phyloP scores from a whole-genome alignment of 768 basidiomycete species.

The Candolleomyces eurysporus region DNA sequence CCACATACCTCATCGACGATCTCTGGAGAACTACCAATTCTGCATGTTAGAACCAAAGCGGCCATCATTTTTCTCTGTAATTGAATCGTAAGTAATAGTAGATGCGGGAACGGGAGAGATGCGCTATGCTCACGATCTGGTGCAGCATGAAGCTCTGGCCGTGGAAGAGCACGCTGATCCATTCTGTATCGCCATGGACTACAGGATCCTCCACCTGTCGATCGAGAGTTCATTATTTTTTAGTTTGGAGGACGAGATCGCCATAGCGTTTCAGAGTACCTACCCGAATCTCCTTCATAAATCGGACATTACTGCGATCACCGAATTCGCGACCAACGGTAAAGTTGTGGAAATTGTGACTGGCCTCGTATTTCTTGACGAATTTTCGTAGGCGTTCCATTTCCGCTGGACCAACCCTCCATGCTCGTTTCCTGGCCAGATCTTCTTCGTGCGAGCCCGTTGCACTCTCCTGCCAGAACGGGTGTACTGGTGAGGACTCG shows the following conservation, averaged over 20 bases:
- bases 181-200: constrained; percentile 89
- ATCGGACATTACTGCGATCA: constrained; percentile 80
- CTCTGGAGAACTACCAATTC: constrained; percentile 71
- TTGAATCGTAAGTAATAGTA: no score
- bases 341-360: constrained; percentile 98
- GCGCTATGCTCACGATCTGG: constrained; percentile 43
- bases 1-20: constrained; percentile 63
- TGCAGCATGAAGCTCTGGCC: constrained; percentile 99
- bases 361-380: constrained; percentile 72
- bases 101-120: background rate
- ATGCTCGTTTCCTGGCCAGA: constrained; percentile 62
- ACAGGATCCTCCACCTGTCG: constrained; percentile 77
- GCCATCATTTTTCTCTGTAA: constrained; percentile 95
- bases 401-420: constrained; percentile 58
- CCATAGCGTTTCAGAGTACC: background rate
- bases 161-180: constrained; percentile 91
- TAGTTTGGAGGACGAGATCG: background rate
- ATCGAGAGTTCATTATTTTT: background rate
- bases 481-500: constrained; percentile 30
- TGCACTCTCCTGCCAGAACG: constrained; percentile 60
- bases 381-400: constrained; percentile 55
- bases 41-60: constrained; percentile 71
- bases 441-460: constrained; percentile 53
- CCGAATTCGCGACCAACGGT: constrained; percentile 84
- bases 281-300: constrained; percentile 87